These are phyloP conservation scores for Thermothielavioides terrestris DNA, from an alignment of 495 filamentous ascomycete species.

Conservation along the genomic window DNA sequence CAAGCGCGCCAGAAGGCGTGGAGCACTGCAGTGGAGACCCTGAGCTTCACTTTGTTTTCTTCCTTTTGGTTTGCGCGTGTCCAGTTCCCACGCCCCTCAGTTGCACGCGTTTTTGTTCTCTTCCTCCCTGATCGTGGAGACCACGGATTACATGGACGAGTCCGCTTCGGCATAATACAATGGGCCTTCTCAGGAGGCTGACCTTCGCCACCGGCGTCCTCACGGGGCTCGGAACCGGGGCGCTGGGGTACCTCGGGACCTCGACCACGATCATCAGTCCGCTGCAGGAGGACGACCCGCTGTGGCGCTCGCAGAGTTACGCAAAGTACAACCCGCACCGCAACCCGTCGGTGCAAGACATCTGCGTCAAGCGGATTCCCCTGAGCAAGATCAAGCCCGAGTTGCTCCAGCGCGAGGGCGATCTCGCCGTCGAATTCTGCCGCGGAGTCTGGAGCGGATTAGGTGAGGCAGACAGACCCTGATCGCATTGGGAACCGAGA, in stretches of 20 bases:
- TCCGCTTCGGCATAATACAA: no score
- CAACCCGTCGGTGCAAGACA: constrained; percentile 54
- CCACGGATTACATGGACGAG: no score
- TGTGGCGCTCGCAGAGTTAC: constrained; percentile 50
- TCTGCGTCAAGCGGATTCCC: constrained; percentile 53
- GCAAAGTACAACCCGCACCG: constrained; percentile 50
- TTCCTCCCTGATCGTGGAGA: no score
- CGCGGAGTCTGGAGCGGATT: constrained; percentile 58
- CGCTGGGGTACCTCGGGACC: constrained; percentile 31
- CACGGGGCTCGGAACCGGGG: constrained; percentile 23
- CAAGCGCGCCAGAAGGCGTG: no score
- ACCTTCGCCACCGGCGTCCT: constrained; percentile 36
- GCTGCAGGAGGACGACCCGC: constrained; percentile 49
- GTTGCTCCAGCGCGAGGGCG: constrained; percentile 52
- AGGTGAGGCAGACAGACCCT: constrained; percentile 37
- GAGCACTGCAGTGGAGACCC: no score
- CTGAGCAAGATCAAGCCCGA: constrained; percentile 55
- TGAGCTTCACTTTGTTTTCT: no score
- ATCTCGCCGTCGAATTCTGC: constrained; percentile 54
- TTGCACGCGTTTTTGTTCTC: no score
- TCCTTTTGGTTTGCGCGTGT: no score
- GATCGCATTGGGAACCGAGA: no score
- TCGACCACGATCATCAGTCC: constrained; percentile 34
- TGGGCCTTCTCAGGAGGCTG: constrained; percentile 42
- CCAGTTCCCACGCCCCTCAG: no score